phyloP scores from a whole-genome alignment of 1,284 basidiomycete genomes.

The Ganoderma sinense region DNA sequence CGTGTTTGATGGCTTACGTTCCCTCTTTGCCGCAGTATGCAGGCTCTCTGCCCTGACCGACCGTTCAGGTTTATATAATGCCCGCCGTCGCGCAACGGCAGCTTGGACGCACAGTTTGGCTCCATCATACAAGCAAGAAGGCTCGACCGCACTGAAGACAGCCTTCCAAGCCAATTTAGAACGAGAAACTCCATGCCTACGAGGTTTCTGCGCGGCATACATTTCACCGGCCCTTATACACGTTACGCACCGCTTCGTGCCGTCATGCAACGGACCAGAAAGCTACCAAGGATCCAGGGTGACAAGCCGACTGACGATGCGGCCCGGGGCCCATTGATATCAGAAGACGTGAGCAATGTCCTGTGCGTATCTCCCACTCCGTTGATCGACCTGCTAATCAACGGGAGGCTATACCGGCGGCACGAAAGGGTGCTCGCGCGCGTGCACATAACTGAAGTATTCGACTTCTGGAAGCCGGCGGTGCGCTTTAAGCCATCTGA shows the following conservation, averaged over 20 bases:
- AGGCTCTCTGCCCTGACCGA: neutral
- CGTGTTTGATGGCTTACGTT: neutral
- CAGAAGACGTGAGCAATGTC: slow-evolving; percentile 4
- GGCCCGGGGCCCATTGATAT: slow-evolving; percentile 1
- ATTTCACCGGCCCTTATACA: neutral
- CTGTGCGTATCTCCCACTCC: slow-evolving; percentile 20
- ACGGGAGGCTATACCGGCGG: slow-evolving; percentile 26
- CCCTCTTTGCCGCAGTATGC: neutral
- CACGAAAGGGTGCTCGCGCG: slow-evolving; percentile 1
- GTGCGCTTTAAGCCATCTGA: slow-evolving; percentile 23
- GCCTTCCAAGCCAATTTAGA: neutral
- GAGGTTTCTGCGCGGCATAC: neutral
- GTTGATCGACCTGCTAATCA: slow-evolving; percentile 28
- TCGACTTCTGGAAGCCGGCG: slow-evolving; percentile 16
- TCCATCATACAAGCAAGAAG: neutral
- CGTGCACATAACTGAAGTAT: slow-evolving; percentile 1
- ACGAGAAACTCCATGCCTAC: neutral
- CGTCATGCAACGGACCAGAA: slow-evolving; percentile 3
- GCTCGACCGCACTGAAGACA: neutral
- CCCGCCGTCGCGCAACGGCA: neutral
- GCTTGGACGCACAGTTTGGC: neutral
- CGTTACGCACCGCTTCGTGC: neutral
- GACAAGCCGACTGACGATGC: neutral
- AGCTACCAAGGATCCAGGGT: neutral
- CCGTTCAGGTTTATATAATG: neutral